Percentiles rank a stretch among this genome's conserved stretches.
phyloP scores from a whole-genome alignment of 1,284 basidiomycete genomes.

The Leccinum subfulvum region DNA sequence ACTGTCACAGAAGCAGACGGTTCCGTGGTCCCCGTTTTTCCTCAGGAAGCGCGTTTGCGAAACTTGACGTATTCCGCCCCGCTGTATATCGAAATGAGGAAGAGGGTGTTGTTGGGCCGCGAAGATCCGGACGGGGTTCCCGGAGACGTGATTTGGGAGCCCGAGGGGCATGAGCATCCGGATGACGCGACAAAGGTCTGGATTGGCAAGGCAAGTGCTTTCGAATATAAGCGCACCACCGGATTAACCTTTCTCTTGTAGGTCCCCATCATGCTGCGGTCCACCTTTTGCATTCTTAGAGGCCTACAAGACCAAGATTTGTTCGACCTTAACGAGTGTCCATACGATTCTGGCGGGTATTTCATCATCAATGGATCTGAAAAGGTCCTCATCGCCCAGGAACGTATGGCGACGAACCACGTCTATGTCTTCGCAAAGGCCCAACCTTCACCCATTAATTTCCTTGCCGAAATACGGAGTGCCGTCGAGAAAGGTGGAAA shows the following conservation, averaged over 20 bases:
- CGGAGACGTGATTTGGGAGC: constrained; percentile 83
- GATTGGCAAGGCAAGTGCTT: constrained; percentile 83
- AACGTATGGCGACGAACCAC: constrained; percentile 99
- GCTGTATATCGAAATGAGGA: constrained; percentile 94
- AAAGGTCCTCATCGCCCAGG: constrained; percentile 98
- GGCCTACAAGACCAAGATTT: constrained; percentile 78
- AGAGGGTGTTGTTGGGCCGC: constrained; percentile 77
- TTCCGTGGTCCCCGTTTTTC: constrained; percentile 89
- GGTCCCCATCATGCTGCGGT: constrained; percentile 98
- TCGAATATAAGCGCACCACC: constrained; percentile 3
- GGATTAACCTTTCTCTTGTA: constrained; percentile 33
- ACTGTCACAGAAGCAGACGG: constrained; percentile 97
- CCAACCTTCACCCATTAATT: constrained; percentile 93
- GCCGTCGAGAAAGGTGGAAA: constrained; percentile 99
- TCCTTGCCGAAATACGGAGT: constrained; percentile 95
- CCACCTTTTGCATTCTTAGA: constrained; percentile 91
- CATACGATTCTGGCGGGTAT: constrained; percentile 97
- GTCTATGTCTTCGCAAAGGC: constrained; percentile 99
- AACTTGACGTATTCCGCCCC: constrained; percentile 97
- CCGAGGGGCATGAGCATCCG: constrained; percentile 63
- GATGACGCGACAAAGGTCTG: constrained; percentile 84
- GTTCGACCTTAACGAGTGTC: constrained; percentile 94
- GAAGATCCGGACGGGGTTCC: constrained; percentile 81
- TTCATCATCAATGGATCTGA: constrained; percentile 99
- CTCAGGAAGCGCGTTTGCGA: constrained; percentile 94